These are phyloP conservation scores for Elsinoe perseae DNA, from an alignment of 2,329 filamentous ascomycete species.

Conservation along the genomic window DNA sequence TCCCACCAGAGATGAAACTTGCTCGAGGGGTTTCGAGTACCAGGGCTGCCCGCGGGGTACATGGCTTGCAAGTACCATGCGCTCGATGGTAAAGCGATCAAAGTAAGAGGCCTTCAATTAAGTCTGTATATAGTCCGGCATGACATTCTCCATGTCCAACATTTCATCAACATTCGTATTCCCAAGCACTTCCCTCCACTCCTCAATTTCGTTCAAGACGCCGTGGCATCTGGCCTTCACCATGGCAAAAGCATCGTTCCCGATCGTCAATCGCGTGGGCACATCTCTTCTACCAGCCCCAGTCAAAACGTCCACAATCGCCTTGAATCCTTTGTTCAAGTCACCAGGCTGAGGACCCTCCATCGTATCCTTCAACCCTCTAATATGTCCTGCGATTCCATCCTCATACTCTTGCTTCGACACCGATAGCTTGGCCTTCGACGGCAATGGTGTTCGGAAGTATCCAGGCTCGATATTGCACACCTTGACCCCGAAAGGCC, in stretches of 20 bases:
- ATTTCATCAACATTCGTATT: slow-evolving; percentile 17
- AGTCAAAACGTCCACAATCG: slow-evolving; percentile 51
- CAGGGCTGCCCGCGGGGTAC: not conserved
- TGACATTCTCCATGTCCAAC: not conserved
- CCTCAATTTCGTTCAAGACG: slow-evolving; percentile 39
- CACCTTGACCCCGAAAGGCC: slow-evolving; percentile 35
- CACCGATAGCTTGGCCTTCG: slow-evolving; percentile 19
- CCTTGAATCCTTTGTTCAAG: slow-evolving; percentile 44
- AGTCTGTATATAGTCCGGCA: not conserved
- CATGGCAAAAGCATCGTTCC: slow-evolving; percentile 36
- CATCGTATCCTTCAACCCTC: slow-evolving; percentile 29
- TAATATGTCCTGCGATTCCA: slow-evolving; percentile 29
- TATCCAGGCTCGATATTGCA: slow-evolving; percentile 46
- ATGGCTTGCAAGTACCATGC: not conserved
- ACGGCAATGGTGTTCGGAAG: slow-evolving; percentile 47
- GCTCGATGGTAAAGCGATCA: not conserved
- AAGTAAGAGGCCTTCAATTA: not conserved
- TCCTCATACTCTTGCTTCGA: slow-evolving; percentile 29
- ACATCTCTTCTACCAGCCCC: slow-evolving; percentile 42
- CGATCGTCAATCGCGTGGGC: slow-evolving; percentile 49
- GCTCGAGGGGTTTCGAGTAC: not conserved
- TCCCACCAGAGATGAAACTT: not conserved
- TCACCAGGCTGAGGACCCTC: slow-evolving; percentile 50
- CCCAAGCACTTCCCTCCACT: slow-evolving; percentile 43
- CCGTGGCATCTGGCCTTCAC: slow-evolving; percentile 39